Conservation (phyloP, 192 early-diverging fungal genomes). For the Gryganskiella cystojenkinii region DNA sequence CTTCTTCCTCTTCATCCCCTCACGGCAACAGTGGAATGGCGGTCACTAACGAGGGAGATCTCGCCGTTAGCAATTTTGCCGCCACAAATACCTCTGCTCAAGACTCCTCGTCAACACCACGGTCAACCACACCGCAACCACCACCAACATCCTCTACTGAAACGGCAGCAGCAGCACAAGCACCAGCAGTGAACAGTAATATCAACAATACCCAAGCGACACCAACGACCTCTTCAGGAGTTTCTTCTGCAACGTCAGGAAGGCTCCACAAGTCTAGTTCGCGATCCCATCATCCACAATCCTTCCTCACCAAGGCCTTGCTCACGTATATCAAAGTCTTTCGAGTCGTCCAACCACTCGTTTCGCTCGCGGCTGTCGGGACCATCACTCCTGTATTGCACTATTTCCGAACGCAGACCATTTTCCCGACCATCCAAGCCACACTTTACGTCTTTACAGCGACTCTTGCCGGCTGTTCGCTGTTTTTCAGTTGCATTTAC, state of each 20-base stretch:
- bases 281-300: slow-evolving; percentile 10
- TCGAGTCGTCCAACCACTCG: slow-evolving; percentile 33
- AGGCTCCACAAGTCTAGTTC: not conserved
- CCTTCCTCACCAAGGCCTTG: slow-evolving; percentile 34
- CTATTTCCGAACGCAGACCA: slow-evolving; percentile 41
- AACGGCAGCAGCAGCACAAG: not conserved
- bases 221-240: not conserved
- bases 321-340: slow-evolving; percentile 43
- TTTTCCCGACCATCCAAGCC: slow-evolving; percentile 46
- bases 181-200: too few relatives aligned
- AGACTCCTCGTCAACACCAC: too few relatives aligned
- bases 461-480: slow-evolving; percentile 31
- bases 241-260: not conserved
- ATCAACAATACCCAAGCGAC: not conserved
- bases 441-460: slow-evolving; percentile 43
- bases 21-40: too few relatives aligned
- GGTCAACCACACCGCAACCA: too few relatives aligned
- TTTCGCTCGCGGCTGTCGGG: slow-evolving; percentile 21
- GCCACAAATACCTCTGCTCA: too few relatives aligned
- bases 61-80: too few relatives aligned
- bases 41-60: too few relatives aligned
- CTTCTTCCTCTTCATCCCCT: too few relatives aligned
- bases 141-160: not conserved
- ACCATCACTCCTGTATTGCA: slow-evolving; percentile 43
- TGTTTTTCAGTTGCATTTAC: slow-evolving; percentile 39